A percentile compares a stretch with the other conserved stretches of the same genome.
Evolutionary conservation across 23 red algal species (phyloP).

Genomic region (Cyanidium caldarium): DNA sequence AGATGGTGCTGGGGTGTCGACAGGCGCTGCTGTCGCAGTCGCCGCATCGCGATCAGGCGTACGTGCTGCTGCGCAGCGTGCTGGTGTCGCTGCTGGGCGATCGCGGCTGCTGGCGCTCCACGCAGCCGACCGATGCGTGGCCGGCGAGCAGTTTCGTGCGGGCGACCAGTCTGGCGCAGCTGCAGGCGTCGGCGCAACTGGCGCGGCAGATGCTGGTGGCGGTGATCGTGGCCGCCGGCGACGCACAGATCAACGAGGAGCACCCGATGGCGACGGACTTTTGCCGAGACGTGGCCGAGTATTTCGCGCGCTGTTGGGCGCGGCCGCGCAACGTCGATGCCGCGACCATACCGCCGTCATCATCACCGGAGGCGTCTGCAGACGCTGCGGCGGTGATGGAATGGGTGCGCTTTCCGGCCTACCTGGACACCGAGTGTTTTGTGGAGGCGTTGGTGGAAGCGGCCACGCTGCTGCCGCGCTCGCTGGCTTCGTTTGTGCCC

Average conservation of each 20-base stretch:
- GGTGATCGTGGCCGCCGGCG: not conserved
- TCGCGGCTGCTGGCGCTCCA: not conserved
- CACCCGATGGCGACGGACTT: not conserved
- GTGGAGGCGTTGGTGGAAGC: constrained; percentile 3
- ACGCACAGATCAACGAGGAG: not conserved
- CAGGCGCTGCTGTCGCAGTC: not conserved
- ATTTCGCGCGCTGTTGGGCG: not conserved
- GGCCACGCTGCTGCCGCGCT: not conserved
- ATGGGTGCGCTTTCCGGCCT: not conserved
- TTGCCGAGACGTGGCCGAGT: not conserved
- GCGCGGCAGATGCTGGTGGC: not conserved
- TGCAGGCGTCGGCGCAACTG: not conserved
- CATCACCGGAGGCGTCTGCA: too few relatives aligned
- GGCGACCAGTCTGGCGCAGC: not conserved
- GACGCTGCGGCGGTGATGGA: too few relatives aligned
- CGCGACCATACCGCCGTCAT: too few relatives aligned
- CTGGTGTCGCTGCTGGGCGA: not conserved
- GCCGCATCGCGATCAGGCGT: not conserved
- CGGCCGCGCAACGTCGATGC: too few relatives aligned
- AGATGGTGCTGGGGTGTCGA: not conserved
- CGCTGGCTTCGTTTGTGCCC: not conserved
- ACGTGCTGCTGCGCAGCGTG: not conserved
- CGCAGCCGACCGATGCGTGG: not conserved
- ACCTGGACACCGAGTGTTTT: not conserved
- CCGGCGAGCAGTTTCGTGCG: not conserved